Base-by-base conservation (phyloP, 169 alveolate species). In the Neospora caninum region DNA sequence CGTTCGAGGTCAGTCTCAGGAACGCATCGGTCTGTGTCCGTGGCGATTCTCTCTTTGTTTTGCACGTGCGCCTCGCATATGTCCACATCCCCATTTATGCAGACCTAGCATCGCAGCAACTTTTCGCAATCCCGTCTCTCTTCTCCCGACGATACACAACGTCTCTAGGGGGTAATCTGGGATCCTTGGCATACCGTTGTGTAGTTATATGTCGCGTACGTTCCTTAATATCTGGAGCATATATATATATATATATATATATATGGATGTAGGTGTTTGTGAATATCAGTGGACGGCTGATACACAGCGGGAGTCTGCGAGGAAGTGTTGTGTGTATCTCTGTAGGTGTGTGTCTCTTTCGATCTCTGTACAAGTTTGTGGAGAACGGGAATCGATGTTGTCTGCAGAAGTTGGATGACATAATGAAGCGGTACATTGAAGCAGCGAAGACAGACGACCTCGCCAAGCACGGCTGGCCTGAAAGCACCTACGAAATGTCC, bases 401-500 rank as follows among this genome's bases (percentile, higher is more conserved):
- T 38, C 36, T 82, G 64, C 89, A 82, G 89, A 42, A 82, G 39
- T 67, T 82, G 67, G 89, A 82, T 34, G 25, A 31, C 67, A 38
- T 82, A 39, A 82, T 82, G 89, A 18, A 42, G 41, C 42, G 4
- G 89, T 42, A 42, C 64, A 82, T 82, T n/a, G 64, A 36, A 4
- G 89, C 67, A 1, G 89, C 89, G 89, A 82, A 78, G 86, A 38
- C 49, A 7, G 86, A n/a, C 45, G 31, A n/a, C 22, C 86, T 78
- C 49, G 1, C 45, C n/a, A 38, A n/a, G 20, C 49, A 10, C 39
- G 86, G 86, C 86, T 78, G 86, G 86, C 86, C 86, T 0, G 86
- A 78, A 16, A 78, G 86, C 86, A 78, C 86, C 22, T 78, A 78
- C 45, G 86, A 78, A 38, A 78, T 78, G 86, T 78, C 86, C 45